phyloP scores from a whole-genome alignment of 2,329 filamentous ascomycete genomes.

The Paraphaeosphaeria sporulosa region DNA sequence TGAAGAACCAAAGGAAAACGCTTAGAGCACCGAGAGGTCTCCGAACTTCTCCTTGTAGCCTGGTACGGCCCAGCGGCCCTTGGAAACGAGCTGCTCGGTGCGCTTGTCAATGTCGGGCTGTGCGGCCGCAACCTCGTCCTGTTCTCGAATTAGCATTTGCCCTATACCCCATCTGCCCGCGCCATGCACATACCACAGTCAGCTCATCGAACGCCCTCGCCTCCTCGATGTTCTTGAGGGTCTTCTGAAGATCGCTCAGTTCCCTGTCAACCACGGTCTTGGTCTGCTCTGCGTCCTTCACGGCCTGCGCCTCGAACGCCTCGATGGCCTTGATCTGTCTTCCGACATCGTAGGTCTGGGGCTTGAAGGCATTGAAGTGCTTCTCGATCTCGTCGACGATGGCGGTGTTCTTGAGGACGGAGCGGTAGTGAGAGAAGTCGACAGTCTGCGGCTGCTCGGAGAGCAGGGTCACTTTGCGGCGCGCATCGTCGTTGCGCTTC shows the following conservation, averaged over 20 bases:
- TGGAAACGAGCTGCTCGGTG: conserved; percentile 91
- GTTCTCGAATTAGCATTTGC: conserved; percentile 32
- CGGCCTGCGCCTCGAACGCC: conserved; percentile 93
- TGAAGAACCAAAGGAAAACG: conserved; percentile 35
- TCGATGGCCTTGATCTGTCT: conserved; percentile 98
- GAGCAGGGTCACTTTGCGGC: conserved; percentile 87
- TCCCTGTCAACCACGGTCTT: conserved; percentile 96
- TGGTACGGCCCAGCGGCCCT: conserved; percentile 97
- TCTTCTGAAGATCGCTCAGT: conserved; percentile 91
- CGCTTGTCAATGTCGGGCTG: conserved; percentile 98
- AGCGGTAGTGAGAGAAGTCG: conserved; percentile 94
- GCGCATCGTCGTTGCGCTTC: conserved; percentile 98
- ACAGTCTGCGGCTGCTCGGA: conserved; percentile 84
- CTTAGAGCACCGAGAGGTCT: conserved; percentile 93
- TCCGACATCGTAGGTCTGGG: conserved; percentile 87
- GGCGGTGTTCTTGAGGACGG: conserved; percentile 92
- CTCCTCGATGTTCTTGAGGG: conserved; percentile 95
- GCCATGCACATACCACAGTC: conserved; percentile 80
- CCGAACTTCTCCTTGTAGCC: conserved; percentile 99
- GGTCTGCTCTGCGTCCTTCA: conserved; percentile 96
- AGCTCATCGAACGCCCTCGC: conserved; percentile 95
- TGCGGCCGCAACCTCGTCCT: conserved; percentile 95
- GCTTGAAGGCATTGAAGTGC: conserved; percentile 91
- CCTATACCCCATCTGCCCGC: conserved; percentile 10
- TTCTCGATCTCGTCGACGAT: conserved; percentile 97